Evolutionary conservation across 805 yeast species (phyloP).

Genomic region (Suhomyces faveliae): DNA sequence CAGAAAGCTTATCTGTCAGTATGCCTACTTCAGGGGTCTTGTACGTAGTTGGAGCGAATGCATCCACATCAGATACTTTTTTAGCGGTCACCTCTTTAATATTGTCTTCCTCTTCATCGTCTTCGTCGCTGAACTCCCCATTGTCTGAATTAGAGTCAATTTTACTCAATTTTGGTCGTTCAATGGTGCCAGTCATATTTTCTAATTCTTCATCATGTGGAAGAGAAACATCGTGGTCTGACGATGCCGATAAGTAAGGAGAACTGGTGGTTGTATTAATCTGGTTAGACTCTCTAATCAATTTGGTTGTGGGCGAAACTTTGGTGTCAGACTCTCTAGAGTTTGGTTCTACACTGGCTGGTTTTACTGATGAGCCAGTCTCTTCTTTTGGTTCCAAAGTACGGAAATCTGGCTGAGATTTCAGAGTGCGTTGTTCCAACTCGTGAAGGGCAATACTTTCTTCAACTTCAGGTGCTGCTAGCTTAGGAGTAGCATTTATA

Average conservation of each 20-base stretch:
- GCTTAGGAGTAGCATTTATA: background rate
- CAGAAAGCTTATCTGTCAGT: background rate
- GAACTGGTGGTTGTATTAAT: conserved; percentile 2
- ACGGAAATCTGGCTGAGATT: background rate
- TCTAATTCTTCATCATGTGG: background rate
- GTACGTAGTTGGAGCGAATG: background rate
- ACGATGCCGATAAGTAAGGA: conserved; percentile 5
- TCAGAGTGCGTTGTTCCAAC: background rate
- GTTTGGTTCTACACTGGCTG: background rate
- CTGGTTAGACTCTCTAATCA: background rate
- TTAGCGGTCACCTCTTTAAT: background rate
- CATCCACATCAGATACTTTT: background rate
- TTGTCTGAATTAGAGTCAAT: background rate
- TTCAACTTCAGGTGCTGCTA: background rate
- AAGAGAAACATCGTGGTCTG: background rate
- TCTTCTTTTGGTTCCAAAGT: background rate
- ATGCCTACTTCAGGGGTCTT: background rate
- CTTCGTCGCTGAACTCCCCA: background rate
- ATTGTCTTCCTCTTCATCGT: background rate
- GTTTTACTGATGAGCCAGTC: background rate
- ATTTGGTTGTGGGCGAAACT: background rate
- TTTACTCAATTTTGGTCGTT: background rate
- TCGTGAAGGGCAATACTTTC: background rate
- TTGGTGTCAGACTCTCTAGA: background rate
- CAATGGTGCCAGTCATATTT: background rate